These are phyloP conservation scores for Metschnikowia bowlesiae DNA, from an alignment of 805 yeast species.

Conservation along the genomic window DNA sequence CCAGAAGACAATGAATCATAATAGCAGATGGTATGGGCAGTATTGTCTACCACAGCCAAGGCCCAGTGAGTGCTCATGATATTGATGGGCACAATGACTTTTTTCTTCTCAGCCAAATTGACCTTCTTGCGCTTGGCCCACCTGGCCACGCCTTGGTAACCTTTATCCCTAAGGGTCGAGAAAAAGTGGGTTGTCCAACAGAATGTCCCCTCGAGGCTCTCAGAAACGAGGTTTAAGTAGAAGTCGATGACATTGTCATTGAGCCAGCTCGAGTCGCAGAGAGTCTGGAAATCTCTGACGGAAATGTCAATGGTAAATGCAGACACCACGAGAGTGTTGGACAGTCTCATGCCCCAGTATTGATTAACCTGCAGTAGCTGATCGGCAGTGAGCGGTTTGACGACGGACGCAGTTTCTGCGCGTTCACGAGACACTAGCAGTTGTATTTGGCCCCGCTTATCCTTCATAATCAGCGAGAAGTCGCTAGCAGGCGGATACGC, in stretches of 20 bases:
- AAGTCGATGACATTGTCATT: constrained; percentile 89
- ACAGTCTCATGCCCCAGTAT: constrained; percentile 26
- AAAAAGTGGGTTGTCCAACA: constrained; percentile 88
- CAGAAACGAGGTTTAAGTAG: constrained; percentile 55
- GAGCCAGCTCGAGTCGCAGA: constrained; percentile 73
- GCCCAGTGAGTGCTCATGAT: constrained; percentile 88
- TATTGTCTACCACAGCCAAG: constrained; percentile 69
- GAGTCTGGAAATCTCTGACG: constrained; percentile 64
- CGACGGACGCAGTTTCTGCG: constrained; percentile 6
- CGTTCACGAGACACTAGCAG: constrained; percentile 15
- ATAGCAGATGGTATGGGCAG: constrained; percentile 54
- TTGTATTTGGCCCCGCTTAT: constrained; percentile 12
- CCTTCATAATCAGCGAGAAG: constrained; percentile 10
- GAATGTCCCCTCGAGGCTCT: constrained; percentile 43
- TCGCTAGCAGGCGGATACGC: constrained; percentile 12
- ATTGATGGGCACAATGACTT: constrained; percentile 82
- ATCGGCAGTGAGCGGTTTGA: constrained; percentile 19
- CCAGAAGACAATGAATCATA: constrained; percentile 68
- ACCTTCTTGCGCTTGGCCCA: constrained; percentile 81
- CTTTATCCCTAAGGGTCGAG: constrained; percentile 63
- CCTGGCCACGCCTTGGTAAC: constrained; percentile 73
- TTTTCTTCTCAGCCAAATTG: constrained; percentile 58
- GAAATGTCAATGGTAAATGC: constrained; percentile 54
- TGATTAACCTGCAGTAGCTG: constrained; percentile 32
- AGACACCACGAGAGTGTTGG: constrained; percentile 24